A percentile compares a stretch with the other conserved stretches of the same genome.
phyloP scores from a whole-genome alignment of 805 yeast genomes.

The Metschnikowia kofuensis region DNA sequence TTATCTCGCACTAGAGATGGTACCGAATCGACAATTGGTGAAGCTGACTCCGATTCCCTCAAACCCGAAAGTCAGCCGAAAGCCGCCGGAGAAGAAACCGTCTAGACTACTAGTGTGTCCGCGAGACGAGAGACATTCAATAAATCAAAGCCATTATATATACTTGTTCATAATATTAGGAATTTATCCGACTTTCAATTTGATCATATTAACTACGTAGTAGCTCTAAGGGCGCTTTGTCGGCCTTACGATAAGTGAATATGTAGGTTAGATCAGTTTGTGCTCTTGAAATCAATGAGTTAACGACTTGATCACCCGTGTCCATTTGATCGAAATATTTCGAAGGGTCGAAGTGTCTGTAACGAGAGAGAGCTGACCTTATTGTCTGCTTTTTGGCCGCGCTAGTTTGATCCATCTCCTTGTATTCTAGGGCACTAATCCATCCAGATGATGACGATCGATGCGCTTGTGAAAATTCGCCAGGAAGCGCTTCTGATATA shows the following conservation, averaged over 20 bases:
- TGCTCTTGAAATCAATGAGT: conserved; percentile 9
- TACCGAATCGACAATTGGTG: conserved; percentile 1
- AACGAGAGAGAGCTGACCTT: conserved; percentile 58
- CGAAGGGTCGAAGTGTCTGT: conserved; percentile 59
- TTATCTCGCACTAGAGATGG: background rate
- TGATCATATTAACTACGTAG: too few species aligned
- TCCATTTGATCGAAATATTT: conserved; percentile 1
- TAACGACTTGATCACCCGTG: conserved; percentile 15
- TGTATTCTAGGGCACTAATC: conserved; percentile 55
- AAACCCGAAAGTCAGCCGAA: background rate
- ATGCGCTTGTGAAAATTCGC: conserved; percentile 1
- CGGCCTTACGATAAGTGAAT: conserved; percentile 8
- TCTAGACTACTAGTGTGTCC: too few species aligned
- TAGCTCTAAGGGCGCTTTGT: background rate
- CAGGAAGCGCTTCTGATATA: background rate
- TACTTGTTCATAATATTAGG: too few species aligned
- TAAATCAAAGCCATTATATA: too few species aligned
- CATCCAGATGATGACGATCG: conserved; percentile 29
- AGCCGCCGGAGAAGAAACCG: too few species aligned
- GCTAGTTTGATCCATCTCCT: conserved; percentile 24
- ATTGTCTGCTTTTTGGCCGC: conserved; percentile 41
- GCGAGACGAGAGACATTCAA: too few species aligned
- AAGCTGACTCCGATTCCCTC: background rate
- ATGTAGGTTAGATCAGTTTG: conserved; percentile 13
- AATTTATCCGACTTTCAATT: too few species aligned